These are phyloP conservation scores for Penicillium maclennaniae DNA, from an alignment of 495 filamentous ascomycete species.

Conservation along the genomic window DNA sequence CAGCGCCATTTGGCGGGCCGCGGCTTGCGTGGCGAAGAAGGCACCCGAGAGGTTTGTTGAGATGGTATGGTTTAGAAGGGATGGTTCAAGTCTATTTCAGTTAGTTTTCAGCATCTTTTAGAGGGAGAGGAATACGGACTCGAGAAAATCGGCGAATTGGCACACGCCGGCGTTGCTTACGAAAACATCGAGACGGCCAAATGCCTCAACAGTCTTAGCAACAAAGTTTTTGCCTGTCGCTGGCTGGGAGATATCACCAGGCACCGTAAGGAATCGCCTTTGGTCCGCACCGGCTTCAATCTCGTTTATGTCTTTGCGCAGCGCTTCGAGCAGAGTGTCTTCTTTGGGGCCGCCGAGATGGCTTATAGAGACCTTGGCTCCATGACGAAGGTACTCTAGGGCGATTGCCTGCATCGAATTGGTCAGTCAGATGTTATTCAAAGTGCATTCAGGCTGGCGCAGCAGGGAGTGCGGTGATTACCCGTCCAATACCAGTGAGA, in stretches of 20 bases:
- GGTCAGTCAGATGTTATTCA: background rate
- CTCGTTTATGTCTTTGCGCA: constrained; percentile 5
- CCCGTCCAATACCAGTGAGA: constrained; percentile 68
- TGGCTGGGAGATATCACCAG: constrained; percentile 58
- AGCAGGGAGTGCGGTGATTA: background rate
- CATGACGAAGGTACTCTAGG: constrained; percentile 56
- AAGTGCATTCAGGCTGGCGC: background rate
- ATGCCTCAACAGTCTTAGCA: constrained; percentile 48
- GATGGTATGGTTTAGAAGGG: constrained; percentile 36
- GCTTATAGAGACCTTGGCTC: constrained; percentile 61
- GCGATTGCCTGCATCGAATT: constrained; percentile 45
- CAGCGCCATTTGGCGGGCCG: constrained; percentile 29
- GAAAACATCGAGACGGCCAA: constrained; percentile 64
- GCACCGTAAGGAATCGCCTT: constrained; percentile 41
- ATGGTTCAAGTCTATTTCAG: constrained; percentile 28
- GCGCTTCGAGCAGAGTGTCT: constrained; percentile 40
- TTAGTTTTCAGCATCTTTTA: background rate
- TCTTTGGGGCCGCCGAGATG: constrained; percentile 55
- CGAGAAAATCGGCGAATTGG: constrained; percentile 70
- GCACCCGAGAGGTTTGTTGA: constrained; percentile 60
- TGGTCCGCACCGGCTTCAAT: constrained; percentile 31
- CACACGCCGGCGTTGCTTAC: constrained; percentile 83
- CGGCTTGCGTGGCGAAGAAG: constrained; percentile 63
- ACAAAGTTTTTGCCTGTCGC: constrained; percentile 53
- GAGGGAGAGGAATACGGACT: constrained; percentile 31